phyloP scores from a whole-genome alignment of 106 monocot species.

The Acanthochlamys bracteata region DNA sequence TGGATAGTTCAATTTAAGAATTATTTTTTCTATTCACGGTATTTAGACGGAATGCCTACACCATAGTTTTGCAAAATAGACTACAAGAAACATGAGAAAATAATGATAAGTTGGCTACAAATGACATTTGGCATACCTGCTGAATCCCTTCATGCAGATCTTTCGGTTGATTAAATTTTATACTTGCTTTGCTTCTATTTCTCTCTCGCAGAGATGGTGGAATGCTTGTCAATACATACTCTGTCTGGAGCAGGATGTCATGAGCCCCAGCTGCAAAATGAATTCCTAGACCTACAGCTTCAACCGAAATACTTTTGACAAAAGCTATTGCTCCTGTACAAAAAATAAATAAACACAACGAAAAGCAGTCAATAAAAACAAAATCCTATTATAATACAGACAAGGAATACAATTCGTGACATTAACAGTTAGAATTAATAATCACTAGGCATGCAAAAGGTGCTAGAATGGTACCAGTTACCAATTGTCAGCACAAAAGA shows the following conservation, averaged over 20 bases:
- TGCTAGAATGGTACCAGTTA: too few relatives aligned
- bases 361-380: neutral
- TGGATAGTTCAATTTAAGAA: too few relatives aligned
- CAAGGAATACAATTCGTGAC: too few relatives aligned
- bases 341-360: neutral
- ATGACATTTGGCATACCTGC: slow-evolving; percentile 38
- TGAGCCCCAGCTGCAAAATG: slow-evolving; percentile 95
- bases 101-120: neutral
- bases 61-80: too few relatives aligned
- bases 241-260: slow-evolving; percentile 80
- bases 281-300: slow-evolving; percentile 91
- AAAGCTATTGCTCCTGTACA: slow-evolving; percentile 81
- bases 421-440: too few relatives aligned
- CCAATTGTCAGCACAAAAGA: too few relatives aligned
- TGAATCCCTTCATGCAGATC: slow-evolving; percentile 78
- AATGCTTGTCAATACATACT: slow-evolving; percentile 47
- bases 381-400: too few relatives aligned
- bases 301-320: slow-evolving; percentile 78
- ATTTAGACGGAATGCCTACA: too few relatives aligned
- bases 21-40: too few relatives aligned
- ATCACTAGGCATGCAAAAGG: too few relatives aligned
- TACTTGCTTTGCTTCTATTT: slow-evolving; percentile 23
- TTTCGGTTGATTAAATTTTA: slow-evolving; percentile 75
- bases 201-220: slow-evolving; percentile 22
- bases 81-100: neutral